Evolutionary conservation across 352 stramenopile species (phyloP).

Genomic region (Aphanomyces euteiches): DNA sequence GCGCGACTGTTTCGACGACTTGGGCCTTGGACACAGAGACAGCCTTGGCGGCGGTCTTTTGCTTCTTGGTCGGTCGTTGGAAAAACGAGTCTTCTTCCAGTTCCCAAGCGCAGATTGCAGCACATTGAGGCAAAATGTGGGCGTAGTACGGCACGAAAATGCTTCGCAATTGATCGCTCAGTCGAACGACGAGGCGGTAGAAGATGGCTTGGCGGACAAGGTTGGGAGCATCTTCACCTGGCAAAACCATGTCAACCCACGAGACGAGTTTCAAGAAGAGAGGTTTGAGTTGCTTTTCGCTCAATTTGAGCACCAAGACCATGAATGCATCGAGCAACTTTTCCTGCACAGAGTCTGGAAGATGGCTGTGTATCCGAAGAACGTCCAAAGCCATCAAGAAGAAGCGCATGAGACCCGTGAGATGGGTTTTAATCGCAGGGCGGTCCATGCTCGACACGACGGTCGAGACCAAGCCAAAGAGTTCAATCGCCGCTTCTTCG

Average conservation of each 20-base stretch:
- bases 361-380: conserved; percentile 57
- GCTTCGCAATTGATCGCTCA: conserved; percentile 73
- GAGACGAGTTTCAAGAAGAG: conserved; percentile 81
- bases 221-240: conserved; percentile 32
- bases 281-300: conserved; percentile 87
- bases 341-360: conserved; percentile 67
- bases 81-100: conserved; percentile 52
- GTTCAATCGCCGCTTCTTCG: conserved; percentile 8
- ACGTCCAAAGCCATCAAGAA: conserved; percentile 74
- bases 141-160: conserved; percentile 88
- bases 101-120: conserved; percentile 46
- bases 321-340: conserved; percentile 71
- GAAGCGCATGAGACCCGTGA: conserved; percentile 76
- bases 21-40: conserved; percentile 40
- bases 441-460: conserved; percentile 56
- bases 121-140: conserved; percentile 64
- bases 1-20: conserved; percentile 54
- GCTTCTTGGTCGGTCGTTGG: conserved; percentile 39
- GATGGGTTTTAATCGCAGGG: conserved; percentile 51
- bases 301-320: conserved; percentile 82
- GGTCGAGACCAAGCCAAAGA: conserved; percentile 48
- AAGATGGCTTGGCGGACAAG: conserved; percentile 67
- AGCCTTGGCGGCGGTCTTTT: conserved; percentile 36
- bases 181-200: conserved; percentile 74
- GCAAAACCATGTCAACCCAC: conserved; percentile 53